Evolutionary conservation across 2,329 filamentous ascomycete genomes (phyloP), one percentile per base, ranked within the genome.

Genomic region (Stachybotrys elegans): DNA sequence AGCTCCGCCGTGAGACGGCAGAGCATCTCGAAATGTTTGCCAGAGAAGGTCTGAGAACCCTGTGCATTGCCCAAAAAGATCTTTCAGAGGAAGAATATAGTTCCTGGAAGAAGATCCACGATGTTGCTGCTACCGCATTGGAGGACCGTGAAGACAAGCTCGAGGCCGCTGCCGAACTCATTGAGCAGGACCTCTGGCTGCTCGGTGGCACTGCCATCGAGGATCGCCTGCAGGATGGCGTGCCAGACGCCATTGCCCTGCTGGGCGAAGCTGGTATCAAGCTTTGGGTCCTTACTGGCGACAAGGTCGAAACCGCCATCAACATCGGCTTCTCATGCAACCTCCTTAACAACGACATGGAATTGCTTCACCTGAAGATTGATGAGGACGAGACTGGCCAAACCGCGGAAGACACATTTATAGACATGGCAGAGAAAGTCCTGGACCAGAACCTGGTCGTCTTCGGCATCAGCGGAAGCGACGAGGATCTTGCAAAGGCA

Each of bases 301-400:
- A 98, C 75, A 98, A 97, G 68, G 92, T 97, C 23, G 93, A 98
- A 69, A 98, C 93, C 20, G 93, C 94, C 46, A 98, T 98, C 81
- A 98, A 98, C 69, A 98, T 98, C 60, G 93, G 93, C 3, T 98
- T 97, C 68, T 98, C 94, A 11, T 98, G 94, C 72, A 98, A 98
- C 56, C 76, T 98, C 23, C 79, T 98, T 44, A 90, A 92, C 67
- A 98, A 96, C 65, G 88, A 95, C 54, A 96, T 98, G 93, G 93
- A 98, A 54, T 72, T 98, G 49, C 87, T 98, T 51, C 81, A 95
- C 40, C 76, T 98, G 55, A 94, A 94, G 60, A 77, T 93, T 22
- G 79, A 87, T 1, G 88, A 95, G 51, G 84, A 90, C 44, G 78
- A 84, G 48, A 60, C 69, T 9, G 68, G 77, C 14, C 57, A 70